phyloP scores from a whole-genome alignment of 176 grass and related monocot species.

The Raddia guianensis region DNA sequence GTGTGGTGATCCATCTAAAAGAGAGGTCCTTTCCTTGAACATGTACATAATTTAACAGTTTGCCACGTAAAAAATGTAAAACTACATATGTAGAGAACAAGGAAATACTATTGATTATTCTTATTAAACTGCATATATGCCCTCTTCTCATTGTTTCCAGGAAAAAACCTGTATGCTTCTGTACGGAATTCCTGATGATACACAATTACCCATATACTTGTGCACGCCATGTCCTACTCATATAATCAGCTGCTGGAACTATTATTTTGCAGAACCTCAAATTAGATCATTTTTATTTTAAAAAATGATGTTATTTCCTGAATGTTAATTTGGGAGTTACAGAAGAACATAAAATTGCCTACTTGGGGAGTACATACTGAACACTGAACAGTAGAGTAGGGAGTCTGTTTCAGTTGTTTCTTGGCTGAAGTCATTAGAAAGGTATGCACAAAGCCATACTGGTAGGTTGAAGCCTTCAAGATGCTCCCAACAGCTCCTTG shows the following conservation, averaged over 20 bases:
- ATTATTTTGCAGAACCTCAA: constrained; percentile 23
- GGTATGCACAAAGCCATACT: constrained; percentile 9
- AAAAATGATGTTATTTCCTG: not conserved
- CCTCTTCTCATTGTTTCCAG: not conserved
- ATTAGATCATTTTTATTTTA: not conserved
- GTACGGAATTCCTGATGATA: not conserved
- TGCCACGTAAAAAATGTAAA: not conserved
- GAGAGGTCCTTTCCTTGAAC: not conserved
- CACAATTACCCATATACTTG: not conserved
- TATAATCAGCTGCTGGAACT: not conserved
- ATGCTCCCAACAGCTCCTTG: constrained; percentile 86
- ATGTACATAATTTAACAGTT: not conserved
- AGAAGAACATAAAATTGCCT: constrained; percentile 20
- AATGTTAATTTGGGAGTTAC: not conserved
- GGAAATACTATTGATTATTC: not conserved
- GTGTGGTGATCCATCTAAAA: not conserved
- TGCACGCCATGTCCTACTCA: not conserved
- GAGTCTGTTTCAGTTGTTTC: constrained; percentile 17
- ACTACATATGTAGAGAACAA: not conserved
- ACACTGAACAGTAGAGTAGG: not conserved
- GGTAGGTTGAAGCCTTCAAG: constrained; percentile 35
- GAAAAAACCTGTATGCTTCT: not conserved
- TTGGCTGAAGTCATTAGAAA: not conserved
- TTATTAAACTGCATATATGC: not conserved
- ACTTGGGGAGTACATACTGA: not conserved